Base-by-base conservation (phyloP, 495 filamentous ascomycete species). In the Penicillium crystallinum region DNA sequence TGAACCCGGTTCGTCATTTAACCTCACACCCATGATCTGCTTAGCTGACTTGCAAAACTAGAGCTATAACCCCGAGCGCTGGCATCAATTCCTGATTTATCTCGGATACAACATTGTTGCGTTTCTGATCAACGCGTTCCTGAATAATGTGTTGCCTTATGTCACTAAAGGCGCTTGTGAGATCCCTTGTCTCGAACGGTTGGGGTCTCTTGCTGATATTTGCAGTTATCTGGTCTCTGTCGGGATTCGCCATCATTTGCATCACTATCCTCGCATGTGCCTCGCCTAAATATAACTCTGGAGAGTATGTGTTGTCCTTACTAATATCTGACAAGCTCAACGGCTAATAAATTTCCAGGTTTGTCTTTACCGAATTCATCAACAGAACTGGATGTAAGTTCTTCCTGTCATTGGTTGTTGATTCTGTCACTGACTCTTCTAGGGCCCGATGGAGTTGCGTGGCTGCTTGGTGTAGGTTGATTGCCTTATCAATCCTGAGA, bases 1-100 rank as follows among this genome's bases (percentile, higher is more conserved):
- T 81, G 80, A 70, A 81, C 29, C 64, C 70, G 34, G 72, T 75
- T 61, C 14, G 67, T 53, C 7, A 11, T 33, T 8, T 2, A 11
- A 2, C 6, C 23, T 10, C 22, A 6, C 1, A 2, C 18, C 18
- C 1, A 8, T n/a, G 6, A 18, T 2, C 9, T 15, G 15, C 0
- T 17, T 15, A 3, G 8, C 12, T 49, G 40, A 58, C 21, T 39
- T 15, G 6, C n/a, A 7, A 64, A 25, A 25, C 29, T 41, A 69
- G 72, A 36, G 51, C 19, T 90, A 84, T 58, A 63, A 67, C 15
- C 55, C 79, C 9, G 55, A 86, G 53, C 58, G 78, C 14, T 88
- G 85, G 85, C 87, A 90, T 58, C 84, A 88, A 56, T 87, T 91
- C 61, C 65, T 89, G 15, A 80, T 90, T 22, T 90, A 90, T 62